Evolutionary conservation across 1,139 yeast species (phyloP), one percentile per base, ranked within the genome.

Genomic region (Yamadazyma sp.): DNA sequence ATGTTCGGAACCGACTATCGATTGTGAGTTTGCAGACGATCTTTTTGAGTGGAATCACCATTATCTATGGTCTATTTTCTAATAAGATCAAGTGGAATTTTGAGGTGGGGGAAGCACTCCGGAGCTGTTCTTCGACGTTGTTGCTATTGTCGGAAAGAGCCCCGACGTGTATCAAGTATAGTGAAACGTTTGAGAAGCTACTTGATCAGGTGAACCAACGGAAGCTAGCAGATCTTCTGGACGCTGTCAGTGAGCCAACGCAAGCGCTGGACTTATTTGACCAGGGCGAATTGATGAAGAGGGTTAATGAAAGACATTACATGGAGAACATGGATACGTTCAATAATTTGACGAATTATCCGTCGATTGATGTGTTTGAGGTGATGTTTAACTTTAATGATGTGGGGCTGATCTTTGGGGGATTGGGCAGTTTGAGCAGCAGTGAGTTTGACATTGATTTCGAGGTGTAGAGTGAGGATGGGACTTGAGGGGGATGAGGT

Each of bases 21-120:
- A 31, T 44, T 21, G 29, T 44, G 11, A 35, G 40, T 21, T 17
- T 44, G 3, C 47, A 44, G 29, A 42, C 47, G 2, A 28, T 40
- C 1, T 44, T 44, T 29, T 36, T 44, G 31, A 42, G 46, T 31
- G 47, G 47, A 2, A 35, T 44, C 8, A 44, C 47, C 4, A 35
- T 44, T 9, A 31, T 42, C 4, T 44, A 44, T 38, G 45, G 41
- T 1, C 12, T 44, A 2, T 18, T 42, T 11, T 35, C 44, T 1
- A 22, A 26, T 6, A 44, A 44, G 21, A 24, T 36, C 3, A 21
- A 15, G 11, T 44, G 45, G 43, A 30, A 35, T 16, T 24, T 40
- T 14, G 39, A 40, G 2, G 30, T 38, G 1, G 34, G 47, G 20
- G 47, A 44, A 33, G 47, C 42, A 4, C 33, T 44, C 8, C 33